These are phyloP conservation scores for Fomitopsis palustris DNA, from an alignment of 1,284 basidiomycete species.

Conservation along the genomic window DNA sequence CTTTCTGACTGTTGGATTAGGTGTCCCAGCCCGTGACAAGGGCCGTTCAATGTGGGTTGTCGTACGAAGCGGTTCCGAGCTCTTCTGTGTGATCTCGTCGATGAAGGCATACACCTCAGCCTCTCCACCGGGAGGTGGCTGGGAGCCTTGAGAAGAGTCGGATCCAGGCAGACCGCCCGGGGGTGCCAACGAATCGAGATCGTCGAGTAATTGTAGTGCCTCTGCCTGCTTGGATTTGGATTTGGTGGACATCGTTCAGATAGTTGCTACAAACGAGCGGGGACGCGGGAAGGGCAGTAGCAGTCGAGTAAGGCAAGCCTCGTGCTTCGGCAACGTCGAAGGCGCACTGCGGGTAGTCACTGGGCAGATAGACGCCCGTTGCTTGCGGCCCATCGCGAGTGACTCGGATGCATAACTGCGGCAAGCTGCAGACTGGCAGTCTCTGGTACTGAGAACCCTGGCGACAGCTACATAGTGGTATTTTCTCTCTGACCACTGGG, in stretches of 20 bases:
- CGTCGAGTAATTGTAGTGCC: conserved; percentile 85
- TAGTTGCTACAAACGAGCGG: not conserved
- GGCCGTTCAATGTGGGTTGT: conserved; percentile 55
- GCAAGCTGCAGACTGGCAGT: too few relatives aligned
- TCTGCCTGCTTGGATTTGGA: conserved; percentile 85
- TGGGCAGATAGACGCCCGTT: not conserved
- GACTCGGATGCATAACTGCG: too few relatives aligned
- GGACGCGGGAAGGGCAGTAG: too few relatives aligned
- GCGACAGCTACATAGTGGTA: too few relatives aligned
- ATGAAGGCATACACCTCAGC: conserved; percentile 89
- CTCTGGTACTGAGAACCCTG: too few relatives aligned
- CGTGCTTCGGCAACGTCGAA: too few relatives aligned
- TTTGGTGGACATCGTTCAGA: conserved; percentile 37
- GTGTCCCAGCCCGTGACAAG: conserved; percentile 65
- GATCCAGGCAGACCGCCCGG: conserved; percentile 21
- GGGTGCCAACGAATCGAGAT: conserved; percentile 75
- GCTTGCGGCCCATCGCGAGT: not conserved
- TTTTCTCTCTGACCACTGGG: too few relatives aligned
- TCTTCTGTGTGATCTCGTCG: conserved; percentile 92
- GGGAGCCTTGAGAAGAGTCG: conserved; percentile 17
- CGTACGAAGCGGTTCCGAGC: conserved; percentile 67
- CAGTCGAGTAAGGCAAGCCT: too few relatives aligned
- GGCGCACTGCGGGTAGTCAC: too few relatives aligned
- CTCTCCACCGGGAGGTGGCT: conserved; percentile 49
- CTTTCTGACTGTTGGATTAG: conserved; percentile 58